These are phyloP conservation scores for Mycena amicta DNA, from an alignment of 768 basidiomycete species.

Conservation along the genomic window DNA sequence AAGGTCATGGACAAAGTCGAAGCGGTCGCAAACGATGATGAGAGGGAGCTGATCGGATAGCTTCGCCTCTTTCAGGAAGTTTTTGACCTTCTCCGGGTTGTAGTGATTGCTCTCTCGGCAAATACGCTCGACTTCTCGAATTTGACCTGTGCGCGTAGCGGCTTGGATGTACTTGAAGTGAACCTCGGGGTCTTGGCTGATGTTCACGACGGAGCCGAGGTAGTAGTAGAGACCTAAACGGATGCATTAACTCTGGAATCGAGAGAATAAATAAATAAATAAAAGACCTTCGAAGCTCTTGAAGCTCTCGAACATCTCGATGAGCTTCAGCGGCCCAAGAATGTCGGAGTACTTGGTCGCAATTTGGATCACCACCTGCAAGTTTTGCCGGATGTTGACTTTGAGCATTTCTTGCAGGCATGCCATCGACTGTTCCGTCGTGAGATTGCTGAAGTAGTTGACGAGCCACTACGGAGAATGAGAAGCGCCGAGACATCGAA, in stretches of 20 bases:
- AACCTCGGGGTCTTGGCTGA: slow-evolving; percentile 94
- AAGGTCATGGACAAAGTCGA: slow-evolving; percentile 99
- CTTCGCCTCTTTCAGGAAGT: slow-evolving; percentile 99
- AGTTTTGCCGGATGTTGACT: slow-evolving; percentile 96
- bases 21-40: slow-evolving; percentile 99
- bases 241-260: not conserved
- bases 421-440: slow-evolving; percentile 95
- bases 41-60: slow-evolving; percentile 94
- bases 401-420: slow-evolving; percentile 97
- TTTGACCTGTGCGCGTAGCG: slow-evolving; percentile 95
- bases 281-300: slow-evolving; percentile 89
- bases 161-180: slow-evolving; percentile 99
- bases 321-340: slow-evolving; percentile 93
- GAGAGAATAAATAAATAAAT: too few relatives aligned
- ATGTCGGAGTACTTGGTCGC: slow-evolving; percentile 99
- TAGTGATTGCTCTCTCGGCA: slow-evolving; percentile 97
- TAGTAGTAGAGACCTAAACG: slow-evolving; percentile 98
- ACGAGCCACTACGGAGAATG: slow-evolving; percentile 78
- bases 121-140: slow-evolving; percentile 98
- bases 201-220: slow-evolving; percentile 95
- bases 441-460: slow-evolving; percentile 94
- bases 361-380: slow-evolving; percentile 95
- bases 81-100: slow-evolving; percentile 99
- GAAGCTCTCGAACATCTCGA: slow-evolving; percentile 98
- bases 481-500: slow-evolving; percentile 7